These are phyloP conservation scores for Microbotryum lychnidis-dioicae DNA, from an alignment of 1,284 basidiomycete species.

Conservation along the genomic window DNA sequence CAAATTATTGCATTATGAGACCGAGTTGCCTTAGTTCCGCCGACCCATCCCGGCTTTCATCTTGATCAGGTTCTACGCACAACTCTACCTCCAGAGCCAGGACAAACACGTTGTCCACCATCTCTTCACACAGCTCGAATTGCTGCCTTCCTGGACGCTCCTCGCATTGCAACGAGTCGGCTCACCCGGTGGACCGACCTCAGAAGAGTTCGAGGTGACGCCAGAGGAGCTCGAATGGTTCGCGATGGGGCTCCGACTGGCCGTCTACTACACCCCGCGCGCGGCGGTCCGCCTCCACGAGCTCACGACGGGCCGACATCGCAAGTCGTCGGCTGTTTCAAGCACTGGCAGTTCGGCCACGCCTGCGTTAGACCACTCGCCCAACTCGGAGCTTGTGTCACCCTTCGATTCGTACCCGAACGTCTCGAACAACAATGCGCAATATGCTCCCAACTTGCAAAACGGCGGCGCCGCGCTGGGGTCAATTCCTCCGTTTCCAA, in stretches of 20 bases:
- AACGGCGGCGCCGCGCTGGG: too few species aligned
- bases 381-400: too few species aligned
- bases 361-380: too few species aligned
- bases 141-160: conserved; percentile 15
- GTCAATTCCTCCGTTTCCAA: too few species aligned
- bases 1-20: not conserved
- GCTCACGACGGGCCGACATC: not conserved
- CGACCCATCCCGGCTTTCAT: not conserved
- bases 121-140: conserved; percentile 13
- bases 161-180: conserved; percentile 13
- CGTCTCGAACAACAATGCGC: too few species aligned
- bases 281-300: conserved; percentile 1
- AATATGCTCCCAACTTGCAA: too few species aligned
- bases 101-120: conserved; percentile 29
- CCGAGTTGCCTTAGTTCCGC: too few species aligned
- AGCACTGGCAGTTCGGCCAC: too few species aligned
- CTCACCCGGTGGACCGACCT: conserved; percentile 9
- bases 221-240: conserved; percentile 27
- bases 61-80: conserved; percentile 17
- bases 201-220: conserved; percentile 20
- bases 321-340: not conserved
- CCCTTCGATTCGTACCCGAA: too few species aligned
- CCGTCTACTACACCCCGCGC: conserved; percentile 16
- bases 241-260: conserved; percentile 19
- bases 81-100: conserved; percentile 19